Evolutionary conservation across 2,329 filamentous ascomycete genomes (phyloP).

Genomic region (Parastagonospora avenae): DNA sequence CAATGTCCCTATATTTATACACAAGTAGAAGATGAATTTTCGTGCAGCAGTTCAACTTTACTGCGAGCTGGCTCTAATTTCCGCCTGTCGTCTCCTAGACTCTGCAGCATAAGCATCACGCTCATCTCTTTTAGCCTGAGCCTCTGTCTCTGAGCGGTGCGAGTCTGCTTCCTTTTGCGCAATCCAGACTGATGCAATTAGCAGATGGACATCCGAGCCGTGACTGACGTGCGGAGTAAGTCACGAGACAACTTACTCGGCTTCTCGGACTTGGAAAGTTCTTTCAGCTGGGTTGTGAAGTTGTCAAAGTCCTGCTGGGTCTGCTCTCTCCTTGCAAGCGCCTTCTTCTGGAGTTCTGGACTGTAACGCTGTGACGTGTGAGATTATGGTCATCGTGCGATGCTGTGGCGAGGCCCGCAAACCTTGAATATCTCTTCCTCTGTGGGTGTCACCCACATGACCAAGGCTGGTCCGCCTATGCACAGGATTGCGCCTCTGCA

Average conservation of each 20-base stretch:
- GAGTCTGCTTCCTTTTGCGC: conserved; percentile 42
- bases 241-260: conserved; percentile 66
- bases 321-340: conserved; percentile 76
- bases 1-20: conserved; percentile 2
- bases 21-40: neutral
- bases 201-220: neutral
- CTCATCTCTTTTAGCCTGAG: conserved; percentile 37
- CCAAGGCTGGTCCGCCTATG: conserved; percentile 84
- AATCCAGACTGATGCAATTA: conserved; percentile 40
- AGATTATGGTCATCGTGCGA: conserved; percentile 4
- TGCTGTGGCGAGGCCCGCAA: conserved; percentile 24
- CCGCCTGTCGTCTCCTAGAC: conserved; percentile 37
- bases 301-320: conserved; percentile 86
- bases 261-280: conserved; percentile 89
- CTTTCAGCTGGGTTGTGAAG: conserved; percentile 82
- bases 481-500: conserved; percentile 71
- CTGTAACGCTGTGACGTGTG: conserved; percentile 71
- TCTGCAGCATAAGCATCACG: conserved; percentile 39
- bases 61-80: conserved; percentile 39
- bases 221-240: neutral
- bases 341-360: conserved; percentile 88
- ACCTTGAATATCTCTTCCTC: conserved; percentile 88
- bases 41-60: conserved; percentile 15
- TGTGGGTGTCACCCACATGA: conserved; percentile 78
- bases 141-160: conserved; percentile 31